These are phyloP conservation scores for Aspergillus udagawae DNA, from an alignment of 2,329 filamentous ascomycete genomes.

Conservation along the genomic window DNA sequence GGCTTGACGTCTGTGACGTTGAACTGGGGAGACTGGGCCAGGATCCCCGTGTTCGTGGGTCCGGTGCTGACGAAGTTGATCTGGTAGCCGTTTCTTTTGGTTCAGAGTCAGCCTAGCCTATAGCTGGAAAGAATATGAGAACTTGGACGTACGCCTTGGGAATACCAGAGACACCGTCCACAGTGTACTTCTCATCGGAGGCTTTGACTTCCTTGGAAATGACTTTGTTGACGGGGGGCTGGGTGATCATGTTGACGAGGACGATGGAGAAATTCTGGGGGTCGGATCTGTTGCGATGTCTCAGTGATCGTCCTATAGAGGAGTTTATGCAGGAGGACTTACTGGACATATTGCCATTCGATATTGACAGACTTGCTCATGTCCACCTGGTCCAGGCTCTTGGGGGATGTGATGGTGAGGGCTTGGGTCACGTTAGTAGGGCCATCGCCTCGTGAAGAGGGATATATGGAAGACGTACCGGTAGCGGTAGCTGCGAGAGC, in stretches of 20 bases:
- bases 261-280: slow-evolving; percentile 37
- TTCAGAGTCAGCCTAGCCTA: slow-evolving; percentile 6
- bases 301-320: background rate
- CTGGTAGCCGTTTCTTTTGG: slow-evolving; percentile 33
- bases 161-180: slow-evolving; percentile 25
- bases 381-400: slow-evolving; percentile 28
- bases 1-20: slow-evolving; percentile 22
- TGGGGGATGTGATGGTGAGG: slow-evolving; percentile 32
- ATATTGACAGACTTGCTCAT: slow-evolving; percentile 33
- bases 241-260: slow-evolving; percentile 37
- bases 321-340: slow-evolving; percentile 4
- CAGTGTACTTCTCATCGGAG: slow-evolving; percentile 33
- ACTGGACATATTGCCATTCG: slow-evolving; percentile 37
- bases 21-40: slow-evolving; percentile 36
- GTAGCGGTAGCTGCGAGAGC: slow-evolving; percentile 26
- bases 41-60: slow-evolving; percentile 35
- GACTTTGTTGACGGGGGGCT: slow-evolving; percentile 29
- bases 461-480: slow-evolving; percentile 15
- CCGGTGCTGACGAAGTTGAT: slow-evolving; percentile 37
- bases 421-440: slow-evolving; percentile 19
- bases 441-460: background rate
- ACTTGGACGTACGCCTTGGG: slow-evolving; percentile 17
- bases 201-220: slow-evolving; percentile 36
- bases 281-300: slow-evolving; percentile 30
- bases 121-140: background rate